Conservation (phyloP, 306 rosid species). For the Cucumis hystrix region DNA sequence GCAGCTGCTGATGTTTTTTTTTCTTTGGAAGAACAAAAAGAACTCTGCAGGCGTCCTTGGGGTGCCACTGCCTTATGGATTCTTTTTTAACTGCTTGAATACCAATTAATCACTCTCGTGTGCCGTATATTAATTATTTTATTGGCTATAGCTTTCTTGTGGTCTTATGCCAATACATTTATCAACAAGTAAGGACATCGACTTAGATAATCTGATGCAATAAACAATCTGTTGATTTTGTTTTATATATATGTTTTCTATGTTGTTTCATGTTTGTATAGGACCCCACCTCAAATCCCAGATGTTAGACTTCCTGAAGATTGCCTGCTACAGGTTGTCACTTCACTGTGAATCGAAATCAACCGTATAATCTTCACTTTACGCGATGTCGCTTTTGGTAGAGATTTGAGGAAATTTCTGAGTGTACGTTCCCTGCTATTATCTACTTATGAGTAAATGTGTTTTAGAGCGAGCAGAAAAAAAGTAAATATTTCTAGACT, state of each 20-base stretch:
- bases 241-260: background rate
- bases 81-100: slow-evolving; percentile 57
- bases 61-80: slow-evolving; percentile 69
- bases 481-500: background rate
- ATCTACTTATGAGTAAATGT: background rate
- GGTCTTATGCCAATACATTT: slow-evolving; percentile 58
- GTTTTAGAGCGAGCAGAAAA: background rate
- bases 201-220: background rate
- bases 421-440: slow-evolving; percentile 29
- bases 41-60: slow-evolving; percentile 46
- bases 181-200: slow-evolving; percentile 51
- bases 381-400: slow-evolving; percentile 54
- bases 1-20: slow-evolving; percentile 87
- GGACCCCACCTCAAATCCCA: slow-evolving; percentile 58
- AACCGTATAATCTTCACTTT: slow-evolving; percentile 32
- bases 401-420: slow-evolving; percentile 58
- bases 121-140: slow-evolving; percentile 55
- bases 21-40: slow-evolving; percentile 79
- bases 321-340: slow-evolving; percentile 28
- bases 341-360: slow-evolving; percentile 38
- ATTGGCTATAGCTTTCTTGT: slow-evolving; percentile 40
- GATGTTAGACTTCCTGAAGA: slow-evolving; percentile 39
- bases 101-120: slow-evolving; percentile 56
- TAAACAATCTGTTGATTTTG: background rate
- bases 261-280: slow-evolving; percentile 13